Evolutionary conservation across 2,329 filamentous ascomycete species (phyloP).

Genomic region (Alternaria burnsii): DNA sequence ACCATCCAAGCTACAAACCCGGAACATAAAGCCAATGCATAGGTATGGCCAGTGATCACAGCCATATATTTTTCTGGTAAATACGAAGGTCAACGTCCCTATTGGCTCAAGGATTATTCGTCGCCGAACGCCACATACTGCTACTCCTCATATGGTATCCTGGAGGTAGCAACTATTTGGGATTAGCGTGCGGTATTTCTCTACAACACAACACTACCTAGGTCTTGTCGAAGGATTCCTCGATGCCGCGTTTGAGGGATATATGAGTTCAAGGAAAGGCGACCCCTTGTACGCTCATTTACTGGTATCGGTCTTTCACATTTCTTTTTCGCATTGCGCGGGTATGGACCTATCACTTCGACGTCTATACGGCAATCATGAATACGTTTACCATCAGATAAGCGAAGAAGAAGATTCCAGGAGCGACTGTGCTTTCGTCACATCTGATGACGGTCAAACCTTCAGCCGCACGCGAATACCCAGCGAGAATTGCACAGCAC

Average conservation of each 20-base stretch:
- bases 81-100: not conserved
- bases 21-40: not conserved
- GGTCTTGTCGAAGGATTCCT: too few species aligned
- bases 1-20: not conserved
- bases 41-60: not conserved
- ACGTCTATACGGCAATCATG: not conserved
- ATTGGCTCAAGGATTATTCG: not conserved
- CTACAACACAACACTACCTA: not conserved
- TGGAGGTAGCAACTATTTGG: not conserved
- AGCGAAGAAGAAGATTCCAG: not conserved
- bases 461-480: not conserved
- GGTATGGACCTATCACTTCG: not conserved
- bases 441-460: not conserved
- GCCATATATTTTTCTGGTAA: not conserved
- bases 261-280: too few species aligned
- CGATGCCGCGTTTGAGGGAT: too few species aligned
- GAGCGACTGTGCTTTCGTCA: not conserved
- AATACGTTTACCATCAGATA: not conserved
- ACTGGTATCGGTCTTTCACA: too few species aligned
- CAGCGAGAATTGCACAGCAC: not conserved
- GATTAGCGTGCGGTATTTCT: constrained; percentile 2
- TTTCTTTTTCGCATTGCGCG: too few species aligned
- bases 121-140: not conserved
- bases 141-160: not conserved
- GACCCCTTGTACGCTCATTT: too few species aligned